Base-by-base conservation (phyloP, 2,329 filamentous ascomycete genomes). In the Colletotrichum zoysiae region DNA sequence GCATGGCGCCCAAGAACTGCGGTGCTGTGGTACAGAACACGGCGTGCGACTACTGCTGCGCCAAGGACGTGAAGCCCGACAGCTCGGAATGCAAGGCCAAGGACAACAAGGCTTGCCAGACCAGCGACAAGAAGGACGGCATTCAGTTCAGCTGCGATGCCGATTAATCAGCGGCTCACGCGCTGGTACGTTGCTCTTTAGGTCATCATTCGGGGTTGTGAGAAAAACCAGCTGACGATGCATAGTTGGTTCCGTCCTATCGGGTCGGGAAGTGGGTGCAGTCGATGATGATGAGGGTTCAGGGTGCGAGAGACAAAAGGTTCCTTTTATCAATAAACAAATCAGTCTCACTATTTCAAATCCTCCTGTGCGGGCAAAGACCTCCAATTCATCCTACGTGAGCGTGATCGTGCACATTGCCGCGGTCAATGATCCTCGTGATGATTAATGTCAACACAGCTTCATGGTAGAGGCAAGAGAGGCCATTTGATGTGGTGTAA, bases 1-100 rank as follows among this genome's bases (percentile, higher is more conserved):
- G 73, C 35, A 71, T 76, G 38, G 74, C 77, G 40, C 65, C 72
- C 56, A 71, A 67, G 14, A 71, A 74, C 18, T 73, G 74, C 0
- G 74, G 67, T 0, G 65, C 65, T 11, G 67, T 72, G 1, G 30
- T 71, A 0, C 68, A 71, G 35, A 64, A 57, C 20, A 71, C 68
- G 0, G 44, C 40, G 9, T 71, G 68, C 35, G 57, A 71, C 23
- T 71, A 67, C 12, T 71, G 68, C 26, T 71, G 68, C 40, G 64
- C 64, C 20, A 65, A 65, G 14, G 53, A 71, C 16, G 57, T 67
- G 14, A 67, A 71, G 7, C 64, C 68, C 16, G 58, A 62, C n/a
- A 56, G 57, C 40, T 23, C 12, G 23, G 57, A 67, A 35, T 71
- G 68, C 51, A 71, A 71, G 57, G 20, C 56, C 9, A 18, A 30